These are phyloP conservation scores for Phytophthora aleatoria DNA, from an alignment of 352 stramenopile species.

Conservation along the genomic window DNA sequence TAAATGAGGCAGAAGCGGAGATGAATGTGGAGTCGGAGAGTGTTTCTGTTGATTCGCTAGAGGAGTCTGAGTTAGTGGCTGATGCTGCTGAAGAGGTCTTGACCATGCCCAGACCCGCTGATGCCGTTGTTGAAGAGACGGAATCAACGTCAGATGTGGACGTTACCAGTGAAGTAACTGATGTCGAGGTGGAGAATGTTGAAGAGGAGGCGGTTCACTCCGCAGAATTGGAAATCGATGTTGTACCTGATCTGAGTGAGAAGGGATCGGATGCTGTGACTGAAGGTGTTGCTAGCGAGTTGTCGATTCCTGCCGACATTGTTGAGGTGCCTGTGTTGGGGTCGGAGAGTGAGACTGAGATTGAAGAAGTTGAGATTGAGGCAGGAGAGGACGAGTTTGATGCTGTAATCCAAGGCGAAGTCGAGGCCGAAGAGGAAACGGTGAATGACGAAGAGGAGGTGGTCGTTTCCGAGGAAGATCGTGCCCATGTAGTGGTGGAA, in stretches of 20 bases:
- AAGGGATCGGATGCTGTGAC: background rate
- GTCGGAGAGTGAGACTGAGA: background rate
- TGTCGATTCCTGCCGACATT: background rate
- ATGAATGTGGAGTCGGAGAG: constrained; percentile 2
- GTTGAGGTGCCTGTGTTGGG: background rate
- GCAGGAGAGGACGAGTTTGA: background rate
- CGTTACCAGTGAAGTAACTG: background rate
- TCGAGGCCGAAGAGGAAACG: constrained; percentile 1
- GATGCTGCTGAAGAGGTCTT: constrained; percentile 3
- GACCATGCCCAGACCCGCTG: background rate
- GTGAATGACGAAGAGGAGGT: constrained; percentile 3
- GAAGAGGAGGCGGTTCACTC: background rate
- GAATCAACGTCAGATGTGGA: constrained; percentile 2
- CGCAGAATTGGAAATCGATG: constrained; percentile 14
- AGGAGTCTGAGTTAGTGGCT: constrained; percentile 3
- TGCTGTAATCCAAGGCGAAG: background rate
- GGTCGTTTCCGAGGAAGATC: constrained; percentile 2
- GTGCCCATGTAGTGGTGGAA: background rate
- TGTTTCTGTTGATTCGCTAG: background rate
- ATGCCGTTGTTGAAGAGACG: background rate
- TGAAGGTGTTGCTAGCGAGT: background rate
- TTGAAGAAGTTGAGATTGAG: constrained; percentile 8
- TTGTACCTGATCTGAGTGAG: constrained; percentile 10
- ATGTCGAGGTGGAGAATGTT: background rate
- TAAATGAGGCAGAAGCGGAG: background rate